A percentile compares a stretch with the other conserved stretches of the same genome.
These are phyloP conservation scores for Ceratobasidium sp. DNA, from an alignment of 1,284 basidiomycete species.

Conservation along the genomic window DNA sequence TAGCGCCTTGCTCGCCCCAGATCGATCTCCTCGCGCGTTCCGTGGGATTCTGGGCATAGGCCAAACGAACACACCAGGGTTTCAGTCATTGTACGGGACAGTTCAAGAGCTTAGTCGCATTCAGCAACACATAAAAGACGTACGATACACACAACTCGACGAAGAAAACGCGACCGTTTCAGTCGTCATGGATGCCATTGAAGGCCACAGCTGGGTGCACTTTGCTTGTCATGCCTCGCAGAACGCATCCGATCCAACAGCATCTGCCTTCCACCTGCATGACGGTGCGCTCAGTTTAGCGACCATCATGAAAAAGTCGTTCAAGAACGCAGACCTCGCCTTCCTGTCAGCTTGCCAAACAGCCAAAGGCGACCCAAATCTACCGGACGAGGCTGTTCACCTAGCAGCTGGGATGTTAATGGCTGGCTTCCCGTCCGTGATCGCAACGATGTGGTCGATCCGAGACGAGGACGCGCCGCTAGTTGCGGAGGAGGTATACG, in stretches of 20 bases:
- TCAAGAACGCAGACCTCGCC: not conserved
- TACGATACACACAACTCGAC: not conserved
- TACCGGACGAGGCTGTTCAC: conserved; percentile 40
- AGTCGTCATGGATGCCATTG: not conserved
- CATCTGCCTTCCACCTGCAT: conserved; percentile 7
- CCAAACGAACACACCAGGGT: not conserved
- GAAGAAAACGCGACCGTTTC: not conserved
- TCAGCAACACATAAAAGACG: not conserved
- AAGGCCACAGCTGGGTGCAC: conserved; percentile 9
- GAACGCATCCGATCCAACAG: not conserved
- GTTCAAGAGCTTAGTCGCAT: not conserved
- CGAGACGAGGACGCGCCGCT: not conserved
- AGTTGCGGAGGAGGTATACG: not conserved
- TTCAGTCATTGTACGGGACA: not conserved
- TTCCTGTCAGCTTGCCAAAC: not conserved
- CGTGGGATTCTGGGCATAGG: not conserved
- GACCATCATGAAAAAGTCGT: not conserved
- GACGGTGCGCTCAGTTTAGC: not conserved
- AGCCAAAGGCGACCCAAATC: conserved; percentile 16
- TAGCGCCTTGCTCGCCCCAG: not conserved
- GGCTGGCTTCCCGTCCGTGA: conserved; percentile 28
- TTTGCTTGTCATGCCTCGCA: conserved; percentile 19
- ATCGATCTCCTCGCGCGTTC: not conserved
- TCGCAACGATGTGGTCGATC: conserved; percentile 9
- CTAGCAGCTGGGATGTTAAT: conserved; percentile 43